Base-by-base conservation (phyloP, 352 stramenopile genomes). In the Globisporangium ultimum region DNA sequence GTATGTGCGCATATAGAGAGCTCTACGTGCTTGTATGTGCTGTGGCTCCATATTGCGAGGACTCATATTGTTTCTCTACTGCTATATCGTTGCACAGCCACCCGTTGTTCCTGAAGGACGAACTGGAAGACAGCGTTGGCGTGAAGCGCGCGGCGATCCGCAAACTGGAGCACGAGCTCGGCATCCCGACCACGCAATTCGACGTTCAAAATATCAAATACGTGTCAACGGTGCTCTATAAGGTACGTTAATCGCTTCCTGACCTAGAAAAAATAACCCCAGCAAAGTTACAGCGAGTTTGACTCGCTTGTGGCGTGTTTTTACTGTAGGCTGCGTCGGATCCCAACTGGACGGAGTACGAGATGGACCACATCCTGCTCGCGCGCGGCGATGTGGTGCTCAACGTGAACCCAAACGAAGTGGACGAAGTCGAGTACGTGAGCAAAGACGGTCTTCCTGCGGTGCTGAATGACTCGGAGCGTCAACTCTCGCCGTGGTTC, bases 301-400 rank as follows among this genome's bases (percentile, higher is more conserved):
- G 28, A 36, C 28, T 48, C 2, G 40, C 12, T 45, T 3, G 20
- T 28, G 57, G 24, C 42, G 17, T 50, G 13, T 17, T 14, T 1
- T 36, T 36, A 5, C 28, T 36, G 7, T 48, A 84, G 70, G 83
- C 84, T 22, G 73, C 84, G 3, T 94, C 88, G 10, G 81, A 93
- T 34, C 74, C 81, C 28, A 91, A 89, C 60, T 99, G 96, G 96
- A 97, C 93, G 60, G 97, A 99, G 72, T 98, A 99, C 67, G 97
- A 99, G 68, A 98, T 99, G 71, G 97, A 99, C 66, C 98, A 99
- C 71, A 96, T 99, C 40, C 76, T 99, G 7, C 93, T 99, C 45
- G 87, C 91, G 8, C 91, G 91, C 40, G 73, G 69, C 0, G 78
- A 88, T 12, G 71, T 98, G 11, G 67, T 70, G 20, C 58, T 99